Percentiles rank a stretch among this genome's conserved stretches.
These are phyloP conservation scores for Citrullus mucosospermus DNA, from an alignment of 306 rosid genomes.

Conservation along the genomic window DNA sequence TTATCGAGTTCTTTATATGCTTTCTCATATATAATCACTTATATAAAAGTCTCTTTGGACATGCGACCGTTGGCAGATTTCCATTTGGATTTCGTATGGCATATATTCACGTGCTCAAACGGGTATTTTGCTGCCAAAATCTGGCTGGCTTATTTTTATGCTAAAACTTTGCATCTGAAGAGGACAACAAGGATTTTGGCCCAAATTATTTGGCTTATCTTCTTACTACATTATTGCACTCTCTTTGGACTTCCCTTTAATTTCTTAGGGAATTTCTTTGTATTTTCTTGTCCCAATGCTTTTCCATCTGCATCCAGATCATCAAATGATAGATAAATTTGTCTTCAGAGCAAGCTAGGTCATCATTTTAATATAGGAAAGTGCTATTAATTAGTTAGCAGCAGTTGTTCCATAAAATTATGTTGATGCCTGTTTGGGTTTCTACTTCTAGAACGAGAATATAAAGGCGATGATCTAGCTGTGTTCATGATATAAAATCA, in stretches of 20 bases:
- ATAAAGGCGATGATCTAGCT: conserved; percentile 3
- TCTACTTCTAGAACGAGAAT: neutral
- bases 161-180: neutral
- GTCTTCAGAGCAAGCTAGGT: neutral
- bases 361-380: neutral
- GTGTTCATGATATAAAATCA: conserved; percentile 4
- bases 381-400: neutral
- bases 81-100: conserved; percentile 20
- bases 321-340: neutral
- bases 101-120: conserved; percentile 23
- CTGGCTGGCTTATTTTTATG: conserved; percentile 14
- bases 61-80: conserved; percentile 15
- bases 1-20: neutral
- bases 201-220: neutral
- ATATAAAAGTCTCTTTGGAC: conserved; percentile 6
- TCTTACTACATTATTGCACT: conserved; percentile 2
- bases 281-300: neutral
- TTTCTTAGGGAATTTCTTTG: neutral
- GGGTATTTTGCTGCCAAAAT: conserved; percentile 14
- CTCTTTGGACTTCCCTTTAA: neutral
- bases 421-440: neutral
- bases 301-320: neutral
- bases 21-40: conserved; percentile 1
- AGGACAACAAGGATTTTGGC: conserved; percentile 4
- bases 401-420: neutral